A percentile compares a stretch with the other conserved stretches of the same genome.
These are phyloP conservation scores for Arthroderma sp. DNA, from an alignment of 2,329 filamentous ascomycete genomes.

Conservation along the genomic window DNA sequence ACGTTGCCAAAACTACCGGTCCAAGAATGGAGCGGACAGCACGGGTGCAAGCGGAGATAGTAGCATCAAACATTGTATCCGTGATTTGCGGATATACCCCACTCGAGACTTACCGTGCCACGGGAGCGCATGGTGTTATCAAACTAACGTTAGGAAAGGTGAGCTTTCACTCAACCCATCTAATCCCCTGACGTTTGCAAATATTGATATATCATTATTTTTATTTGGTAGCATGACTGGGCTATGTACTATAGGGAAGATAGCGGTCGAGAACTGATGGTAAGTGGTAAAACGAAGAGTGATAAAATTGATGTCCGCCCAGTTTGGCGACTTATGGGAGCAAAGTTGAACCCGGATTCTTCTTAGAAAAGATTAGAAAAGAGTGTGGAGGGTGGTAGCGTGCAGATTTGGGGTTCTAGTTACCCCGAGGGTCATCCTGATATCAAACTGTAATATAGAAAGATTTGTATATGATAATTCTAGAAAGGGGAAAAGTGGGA, in stretches of 20 bases:
- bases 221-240: background rate
- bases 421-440: background rate
- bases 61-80: constrained; percentile 44
- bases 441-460: background rate
- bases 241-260: constrained; percentile 6
- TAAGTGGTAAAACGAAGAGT: background rate
- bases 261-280: constrained; percentile 6
- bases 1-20: constrained; percentile 44
- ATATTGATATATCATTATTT: too few relatives aligned
- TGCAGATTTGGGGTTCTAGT: too few relatives aligned
- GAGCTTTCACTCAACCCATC: too few relatives aligned
- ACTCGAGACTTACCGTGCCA: constrained; percentile 33
- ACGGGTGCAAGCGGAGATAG: constrained; percentile 42
- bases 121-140: constrained; percentile 40
- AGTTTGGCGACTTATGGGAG: background rate
- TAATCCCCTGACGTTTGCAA: background rate
- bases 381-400: too few relatives aligned
- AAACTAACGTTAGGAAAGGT: constrained; percentile 46
- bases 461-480: background rate
- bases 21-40: constrained; percentile 45
- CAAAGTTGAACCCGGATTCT: background rate
- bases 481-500: background rate
- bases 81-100: constrained; percentile 31
- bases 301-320: background rate
- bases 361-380: background rate